Base-by-base conservation (phyloP, 179 eudicot genomes). In the Heliamphora pulchella region DNA sequence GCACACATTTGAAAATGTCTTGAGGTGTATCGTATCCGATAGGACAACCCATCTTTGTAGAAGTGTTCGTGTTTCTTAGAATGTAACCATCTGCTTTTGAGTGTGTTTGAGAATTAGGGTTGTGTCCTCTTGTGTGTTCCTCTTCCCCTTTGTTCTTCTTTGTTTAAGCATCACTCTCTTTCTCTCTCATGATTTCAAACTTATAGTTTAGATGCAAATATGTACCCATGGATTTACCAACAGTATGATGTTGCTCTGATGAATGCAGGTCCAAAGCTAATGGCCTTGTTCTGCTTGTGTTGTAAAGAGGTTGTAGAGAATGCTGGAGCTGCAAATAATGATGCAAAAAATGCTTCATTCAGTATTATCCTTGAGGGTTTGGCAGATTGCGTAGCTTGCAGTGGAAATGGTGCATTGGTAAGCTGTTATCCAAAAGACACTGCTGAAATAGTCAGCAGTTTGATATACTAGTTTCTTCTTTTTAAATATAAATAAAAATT, bases 221-320 rank as follows among this genome's bases (percentile, higher is more conserved):
- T n/a, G 17, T 67, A 17, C 68, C 59, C 5, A 1, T 55, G 20
- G 11, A 66, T 75, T 22, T 48, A 18, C 14, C 61, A 67, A 69
- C 63, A 55, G 55, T 46, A 74, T 22, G 59, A 58, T 79, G 47
- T 63, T 78, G 76, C 71, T 43, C 71, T 83, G 39, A 78, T 70
- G 74, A 39, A 67, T 82, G 69, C 84, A 94, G 98, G 97, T 93
- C 97, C 98, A 77, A 83, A 84, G 78, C 72, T 93, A 75, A 80
- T 91, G 83, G 80, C 87, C 55, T 78, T 84, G 79, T 89, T 93
- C 83, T 88, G 88, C 83, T 83, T 86, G 51, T 83, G 85, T 50
- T 83, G 78, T 83, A 86, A 82, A 77, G 90, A 83, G 80, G 88
- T 79, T 41, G 86, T 82, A 79, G 87, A 82, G 75, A 53, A 54